These are phyloP conservation scores for Chondrostereum purpureum DNA, from an alignment of 1,284 basidiomycete species.

Conservation along the genomic window DNA sequence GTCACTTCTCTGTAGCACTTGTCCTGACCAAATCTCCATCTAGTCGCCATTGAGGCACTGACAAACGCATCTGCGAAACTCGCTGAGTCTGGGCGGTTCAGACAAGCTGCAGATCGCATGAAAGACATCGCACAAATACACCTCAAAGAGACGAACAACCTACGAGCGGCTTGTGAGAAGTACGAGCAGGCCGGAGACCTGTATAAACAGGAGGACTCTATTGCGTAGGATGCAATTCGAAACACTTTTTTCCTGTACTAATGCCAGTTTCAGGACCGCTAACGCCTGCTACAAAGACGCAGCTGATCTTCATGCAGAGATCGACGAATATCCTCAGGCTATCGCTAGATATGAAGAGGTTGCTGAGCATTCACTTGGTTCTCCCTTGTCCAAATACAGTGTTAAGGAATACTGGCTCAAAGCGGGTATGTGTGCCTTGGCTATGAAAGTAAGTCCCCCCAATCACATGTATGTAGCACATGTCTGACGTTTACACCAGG, in stretches of 20 bases:
- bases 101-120: slow-evolving; percentile 96
- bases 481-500: no score
- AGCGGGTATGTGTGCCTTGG: slow-evolving; percentile 84
- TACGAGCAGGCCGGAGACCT: slow-evolving; percentile 94
- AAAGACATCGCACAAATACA: slow-evolving; percentile 95
- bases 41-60: slow-evolving; percentile 91
- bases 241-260: no score
- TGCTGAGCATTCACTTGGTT: slow-evolving; percentile 79
- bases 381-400: slow-evolving; percentile 92
- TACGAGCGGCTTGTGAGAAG: slow-evolving; percentile 82
- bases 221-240: no score
- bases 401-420: slow-evolving; percentile 98
- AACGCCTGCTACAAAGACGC: slow-evolving; percentile 96
- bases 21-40: slow-evolving; percentile 10
- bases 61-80: slow-evolving; percentile 82
- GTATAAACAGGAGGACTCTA: slow-evolving; percentile 96
- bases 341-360: slow-evolving; percentile 89
- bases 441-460: slow-evolving; percentile 64
- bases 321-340: slow-evolving; percentile 81
- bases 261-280: slow-evolving; percentile 69
- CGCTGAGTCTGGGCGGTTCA: slow-evolving; percentile 82
- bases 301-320: slow-evolving; percentile 88
- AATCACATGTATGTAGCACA: slow-evolving; percentile 6
- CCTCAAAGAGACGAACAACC: slow-evolving; percentile 70
- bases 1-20: slow-evolving; percentile 12